These are phyloP conservation scores for Hypoxylon perforatum DNA, from an alignment of 495 filamentous ascomycete species.

Conservation along the genomic window DNA sequence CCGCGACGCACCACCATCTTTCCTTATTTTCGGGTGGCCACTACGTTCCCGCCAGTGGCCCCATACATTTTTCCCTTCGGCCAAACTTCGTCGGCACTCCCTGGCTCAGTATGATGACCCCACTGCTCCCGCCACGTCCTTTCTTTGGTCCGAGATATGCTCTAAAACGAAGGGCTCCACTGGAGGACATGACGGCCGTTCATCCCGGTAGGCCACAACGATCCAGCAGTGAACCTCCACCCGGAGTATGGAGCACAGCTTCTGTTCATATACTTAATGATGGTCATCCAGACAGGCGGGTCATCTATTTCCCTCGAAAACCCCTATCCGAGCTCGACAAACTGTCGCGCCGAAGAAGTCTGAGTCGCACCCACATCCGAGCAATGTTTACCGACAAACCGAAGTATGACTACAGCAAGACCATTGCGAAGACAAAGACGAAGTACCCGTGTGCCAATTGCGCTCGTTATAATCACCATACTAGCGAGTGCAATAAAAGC, in stretches of 20 bases:
- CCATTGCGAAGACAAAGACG: neutral
- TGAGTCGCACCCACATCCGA: slow-evolving; percentile 51
- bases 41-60: slow-evolving; percentile 17
- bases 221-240: slow-evolving; percentile 42
- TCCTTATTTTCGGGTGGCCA: slow-evolving; percentile 39
- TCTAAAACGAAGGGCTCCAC: neutral
- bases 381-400: slow-evolving; percentile 48
- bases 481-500: slow-evolving; percentile 28
- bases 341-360: slow-evolving; percentile 49
- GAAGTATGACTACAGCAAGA: slow-evolving; percentile 7
- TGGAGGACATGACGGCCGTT: neutral
- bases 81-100: slow-evolving; percentile 24
- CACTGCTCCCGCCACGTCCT: no score
- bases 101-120: neutral
- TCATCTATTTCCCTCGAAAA: slow-evolving; percentile 44
- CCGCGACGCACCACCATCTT: slow-evolving; percentile 17
- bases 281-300: neutral
- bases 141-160: neutral
- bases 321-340: slow-evolving; percentile 45
- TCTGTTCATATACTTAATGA: slow-evolving; percentile 5
- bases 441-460: slow-evolving; percentile 49
- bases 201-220: slow-evolving; percentile 21
- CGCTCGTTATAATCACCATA: slow-evolving; percentile 29
- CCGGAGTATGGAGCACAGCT: slow-evolving; percentile 28
- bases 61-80: slow-evolving; percentile 20